These are phyloP conservation scores for Saccharomycopsis lassenensis DNA, from an alignment of 805 yeast species.

Conservation along the genomic window DNA sequence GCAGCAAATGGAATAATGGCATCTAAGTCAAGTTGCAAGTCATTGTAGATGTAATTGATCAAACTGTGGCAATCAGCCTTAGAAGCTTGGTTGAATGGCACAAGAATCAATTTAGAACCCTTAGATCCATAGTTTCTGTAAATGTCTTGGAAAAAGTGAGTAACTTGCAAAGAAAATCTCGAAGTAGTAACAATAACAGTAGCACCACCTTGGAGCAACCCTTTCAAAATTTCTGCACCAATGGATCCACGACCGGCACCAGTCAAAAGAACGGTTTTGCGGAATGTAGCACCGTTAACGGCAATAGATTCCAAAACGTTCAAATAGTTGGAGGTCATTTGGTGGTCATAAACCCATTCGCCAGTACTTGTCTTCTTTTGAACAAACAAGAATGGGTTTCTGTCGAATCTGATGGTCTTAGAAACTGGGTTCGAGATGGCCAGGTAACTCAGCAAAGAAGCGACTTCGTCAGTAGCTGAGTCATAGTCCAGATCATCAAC, in stretches of 20 bases:
- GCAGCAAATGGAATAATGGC: conserved; percentile 97
- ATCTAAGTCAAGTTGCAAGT: conserved; percentile 79
- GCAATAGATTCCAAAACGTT: conserved; percentile 93
- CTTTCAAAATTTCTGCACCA: conserved; percentile 94
- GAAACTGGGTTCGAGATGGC: conserved; percentile 67
- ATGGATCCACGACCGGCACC: conserved; percentile 99
- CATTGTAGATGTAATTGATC: conserved; percentile 75
- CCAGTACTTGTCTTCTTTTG: conserved; percentile 67
- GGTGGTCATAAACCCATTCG: conserved; percentile 75
- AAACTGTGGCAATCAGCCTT: conserved; percentile 85
- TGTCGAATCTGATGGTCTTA: conserved; percentile 62
- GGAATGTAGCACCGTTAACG: conserved; percentile 84
- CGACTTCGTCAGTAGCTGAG: conserved; percentile 66
- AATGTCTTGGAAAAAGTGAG: conserved; percentile 90
- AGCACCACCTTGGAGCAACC: conserved; percentile 95
- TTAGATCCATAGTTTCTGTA: conserved; percentile 89
- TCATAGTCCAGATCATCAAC: conserved; percentile 40
- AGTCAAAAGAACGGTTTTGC: conserved; percentile 81
- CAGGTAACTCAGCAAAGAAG: conserved; percentile 67
- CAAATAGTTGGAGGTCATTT: conserved; percentile 65
- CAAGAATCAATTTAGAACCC: conserved; percentile 88
- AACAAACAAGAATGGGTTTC: conserved; percentile 90
- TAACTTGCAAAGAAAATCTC: conserved; percentile 84
- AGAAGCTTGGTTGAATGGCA: conserved; percentile 98
- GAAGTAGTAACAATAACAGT: conserved; percentile 94